These are phyloP conservation scores for Tuber indicum DNA, from an alignment of 495 filamentous ascomycete species.

Conservation along the genomic window DNA sequence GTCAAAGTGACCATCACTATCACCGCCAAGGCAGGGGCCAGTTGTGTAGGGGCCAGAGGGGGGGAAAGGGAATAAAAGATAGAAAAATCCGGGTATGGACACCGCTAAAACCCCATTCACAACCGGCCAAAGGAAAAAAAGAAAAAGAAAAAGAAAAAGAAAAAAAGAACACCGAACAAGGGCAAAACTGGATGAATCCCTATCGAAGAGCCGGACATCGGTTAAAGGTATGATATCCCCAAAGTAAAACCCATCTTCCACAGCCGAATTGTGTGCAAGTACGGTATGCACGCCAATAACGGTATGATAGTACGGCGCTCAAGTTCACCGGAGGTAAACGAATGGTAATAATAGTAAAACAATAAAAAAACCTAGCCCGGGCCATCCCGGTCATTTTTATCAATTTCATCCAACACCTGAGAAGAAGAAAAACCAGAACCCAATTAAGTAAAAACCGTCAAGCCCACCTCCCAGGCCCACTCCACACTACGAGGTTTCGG, in stretches of 20 bases:
- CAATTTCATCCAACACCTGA: not conserved
- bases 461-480: not conserved
- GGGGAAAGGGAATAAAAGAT: not conserved
- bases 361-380: not conserved
- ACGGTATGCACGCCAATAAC: not conserved
- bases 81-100: not conserved
- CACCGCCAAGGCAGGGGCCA: not conserved
- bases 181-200: not conserved
- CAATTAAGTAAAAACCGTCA: not conserved
- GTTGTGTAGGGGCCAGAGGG: not conserved
- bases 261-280: not conserved
- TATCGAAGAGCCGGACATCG: not conserved
- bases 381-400: not conserved
- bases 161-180: not conserved
- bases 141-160: no score
- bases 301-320: not conserved
- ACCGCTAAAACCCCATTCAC: not conserved
- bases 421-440: not conserved
- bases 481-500: not conserved
- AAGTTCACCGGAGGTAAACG: not conserved
- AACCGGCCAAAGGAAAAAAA: not conserved
- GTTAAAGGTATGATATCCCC: not conserved
- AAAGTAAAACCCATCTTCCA: not conserved
- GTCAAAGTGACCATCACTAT: not conserved
- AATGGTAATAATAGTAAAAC: not conserved